phyloP scores from a whole-genome alignment of 805 yeast species.

The Debaryomyces maramus region DNA sequence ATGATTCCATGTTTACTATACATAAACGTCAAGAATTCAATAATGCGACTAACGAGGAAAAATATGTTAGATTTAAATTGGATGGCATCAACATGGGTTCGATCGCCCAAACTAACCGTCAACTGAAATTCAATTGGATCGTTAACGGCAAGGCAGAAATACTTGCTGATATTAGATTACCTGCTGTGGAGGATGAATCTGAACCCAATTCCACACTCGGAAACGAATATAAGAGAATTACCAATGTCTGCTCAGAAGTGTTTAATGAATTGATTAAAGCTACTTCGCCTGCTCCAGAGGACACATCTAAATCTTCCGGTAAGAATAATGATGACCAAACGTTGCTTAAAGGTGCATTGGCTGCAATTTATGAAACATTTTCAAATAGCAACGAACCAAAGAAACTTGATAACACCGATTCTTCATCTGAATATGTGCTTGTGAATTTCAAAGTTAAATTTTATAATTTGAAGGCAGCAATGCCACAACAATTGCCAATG shows the following conservation, averaged over 20 bases:
- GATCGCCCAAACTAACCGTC: slow-evolving; percentile 26
- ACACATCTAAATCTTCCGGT: slow-evolving; percentile 3
- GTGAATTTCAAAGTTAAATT: slow-evolving; percentile 67
- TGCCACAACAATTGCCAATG: slow-evolving; percentile 50
- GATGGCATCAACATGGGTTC: slow-evolving; percentile 42
- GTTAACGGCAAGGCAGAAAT: slow-evolving; percentile 69
- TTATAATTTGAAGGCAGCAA: slow-evolving; percentile 57
- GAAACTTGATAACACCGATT: slow-evolving; percentile 7
- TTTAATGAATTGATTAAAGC: slow-evolving; percentile 25
- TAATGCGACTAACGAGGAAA: slow-evolving; percentile 25
- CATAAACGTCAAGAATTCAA: slow-evolving; percentile 66
- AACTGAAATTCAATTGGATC: slow-evolving; percentile 66
- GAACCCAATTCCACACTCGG: slow-evolving; percentile 14
- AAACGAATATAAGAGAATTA: slow-evolving; percentile 21
- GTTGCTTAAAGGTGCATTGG: slow-evolving; percentile 38
- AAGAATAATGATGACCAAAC: slow-evolving; percentile 21
- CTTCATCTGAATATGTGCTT: slow-evolving; percentile 51
- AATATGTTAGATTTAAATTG: slow-evolving; percentile 37
- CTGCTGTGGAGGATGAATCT: slow-evolving; percentile 32
- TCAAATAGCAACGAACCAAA: slow-evolving; percentile 10
- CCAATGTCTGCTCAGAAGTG: slow-evolving; percentile 27
- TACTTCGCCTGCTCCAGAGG: slow-evolving; percentile 10
- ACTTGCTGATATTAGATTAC: slow-evolving; percentile 71
- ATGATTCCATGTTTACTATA: slow-evolving; percentile 72
- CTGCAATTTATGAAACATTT: slow-evolving; percentile 44